Evolutionary conservation across 306 rosid genomes (phyloP).

Genomic region (Mimosa pudica): DNA sequence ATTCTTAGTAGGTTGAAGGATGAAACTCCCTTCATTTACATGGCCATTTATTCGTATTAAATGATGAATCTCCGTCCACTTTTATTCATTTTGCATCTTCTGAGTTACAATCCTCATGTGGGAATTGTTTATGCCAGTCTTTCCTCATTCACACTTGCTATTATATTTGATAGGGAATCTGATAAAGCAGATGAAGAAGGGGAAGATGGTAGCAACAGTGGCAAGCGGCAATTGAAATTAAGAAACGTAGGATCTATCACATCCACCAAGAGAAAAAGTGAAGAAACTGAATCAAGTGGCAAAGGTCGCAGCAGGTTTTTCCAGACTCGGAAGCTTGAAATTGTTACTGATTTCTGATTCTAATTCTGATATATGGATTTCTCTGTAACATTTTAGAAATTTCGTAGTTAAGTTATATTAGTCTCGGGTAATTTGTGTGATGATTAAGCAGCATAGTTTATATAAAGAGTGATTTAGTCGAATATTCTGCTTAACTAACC

Average conservation of each 20-base stretch:
- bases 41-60: background rate
- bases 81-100: conserved; percentile 13
- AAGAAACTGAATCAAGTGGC: conserved; percentile 87
- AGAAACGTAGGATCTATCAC: conserved; percentile 71
- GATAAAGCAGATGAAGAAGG: conserved; percentile 66
- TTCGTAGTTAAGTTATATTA: conserved; percentile 27
- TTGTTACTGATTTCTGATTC: conserved; percentile 66
- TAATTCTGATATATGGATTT: conserved; percentile 28
- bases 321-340: conserved; percentile 82
- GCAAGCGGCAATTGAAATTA: conserved; percentile 74
- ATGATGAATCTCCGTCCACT: background rate
- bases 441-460: conserved; percentile 15
- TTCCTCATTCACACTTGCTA: conserved; percentile 12
- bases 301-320: conserved; percentile 86
- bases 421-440: conserved; percentile 8
- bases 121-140: conserved; percentile 25
- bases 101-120: conserved; percentile 6
- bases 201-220: conserved; percentile 37
- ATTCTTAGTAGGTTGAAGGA: background rate
- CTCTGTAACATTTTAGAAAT: conserved; percentile 19
- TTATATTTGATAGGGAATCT: conserved; percentile 60
- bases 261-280: conserved; percentile 82
- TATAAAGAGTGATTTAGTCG: background rate
- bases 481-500: background rate
- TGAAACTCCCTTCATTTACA: conserved; percentile 14